Base-by-base conservation (phyloP, 441 rosid genomes). In the Corymbia calophylla region DNA sequence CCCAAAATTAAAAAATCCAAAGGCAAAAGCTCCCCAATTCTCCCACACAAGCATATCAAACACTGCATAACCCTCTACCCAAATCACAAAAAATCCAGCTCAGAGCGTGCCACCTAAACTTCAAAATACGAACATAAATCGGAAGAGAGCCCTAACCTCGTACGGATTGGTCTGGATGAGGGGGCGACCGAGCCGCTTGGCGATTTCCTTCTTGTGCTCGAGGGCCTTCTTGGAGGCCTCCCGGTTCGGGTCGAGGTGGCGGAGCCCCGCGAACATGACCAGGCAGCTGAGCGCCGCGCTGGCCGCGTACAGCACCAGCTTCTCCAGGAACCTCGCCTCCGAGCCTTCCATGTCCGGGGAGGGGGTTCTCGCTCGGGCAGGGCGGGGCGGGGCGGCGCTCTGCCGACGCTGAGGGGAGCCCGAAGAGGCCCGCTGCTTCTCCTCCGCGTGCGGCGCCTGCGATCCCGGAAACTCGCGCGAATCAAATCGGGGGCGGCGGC, bases 161-260 rank as follows among this genome's bases (percentile, higher is more conserved):
- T 97, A 96, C 16, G 97, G 96, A 92, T 93, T 96, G 91, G 99
- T 97, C 16, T 95, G 92, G 80, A 97, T 58, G 27, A 97, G 95
- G 92, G 99, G 99, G 60, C 99, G 98, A 91, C 99, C 99, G 87
- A 97, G 91, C 53, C 98, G 97, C 91, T 97, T 95, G 88, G 97
- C 93, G 87, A 97, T 96, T 92, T 97, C 97, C 89, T 97, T 97
- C 94, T 96, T 97, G 88, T 96, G 97, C 90, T 97, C 97, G 62
- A 97, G 94, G 21, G 99, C 98, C 68, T 96, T 97, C 94, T 97
- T 97, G 48, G 99, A 92, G 17, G 98, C 95, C 62, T 97, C 99
- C 1, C 98, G 95, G 92, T 96, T 97, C 27, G 99, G 98, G 93
- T 97, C 99, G 86, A 97, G 97, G 53, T 95, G 97, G 17, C 95